phyloP scores from a whole-genome alignment of 2,329 filamentous ascomycete species.

The Mycosphaerelloides madeirae region DNA sequence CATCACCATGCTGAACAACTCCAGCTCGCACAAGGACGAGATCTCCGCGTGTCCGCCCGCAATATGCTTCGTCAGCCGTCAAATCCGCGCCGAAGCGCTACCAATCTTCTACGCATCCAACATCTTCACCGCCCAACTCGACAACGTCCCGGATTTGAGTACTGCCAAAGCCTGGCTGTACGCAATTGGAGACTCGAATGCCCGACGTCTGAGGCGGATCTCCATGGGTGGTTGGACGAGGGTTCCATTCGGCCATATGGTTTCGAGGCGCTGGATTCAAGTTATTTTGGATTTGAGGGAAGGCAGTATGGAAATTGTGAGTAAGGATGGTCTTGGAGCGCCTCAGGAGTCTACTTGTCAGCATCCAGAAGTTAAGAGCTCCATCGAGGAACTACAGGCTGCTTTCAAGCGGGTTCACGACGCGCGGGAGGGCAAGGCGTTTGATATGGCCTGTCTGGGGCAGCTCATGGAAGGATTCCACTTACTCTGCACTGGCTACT shows the following conservation, averaged over 20 bases:
- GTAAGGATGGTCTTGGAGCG: conserved; percentile 1
- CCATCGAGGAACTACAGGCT: conserved; percentile 14
- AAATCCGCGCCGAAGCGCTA: conserved; percentile 21
- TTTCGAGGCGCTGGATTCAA: conserved; percentile 16
- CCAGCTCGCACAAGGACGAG: conserved; percentile 15
- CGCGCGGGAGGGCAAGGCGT: conserved; percentile 9
- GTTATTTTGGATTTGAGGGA: conserved; percentile 20
- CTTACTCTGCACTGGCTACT: conserved; percentile 14
- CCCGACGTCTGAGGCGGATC: conserved; percentile 15
- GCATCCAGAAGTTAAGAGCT: conserved; percentile 1
- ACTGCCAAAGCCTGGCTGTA: conserved; percentile 19
- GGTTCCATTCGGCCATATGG: conserved; percentile 23
- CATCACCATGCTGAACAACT: conserved; percentile 21
- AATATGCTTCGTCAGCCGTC: conserved; percentile 17
- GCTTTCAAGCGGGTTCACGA: conserved; percentile 12
- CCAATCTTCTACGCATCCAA: conserved; percentile 24
- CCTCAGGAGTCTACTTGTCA: not conserved
- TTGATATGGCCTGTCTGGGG: conserved; percentile 12
- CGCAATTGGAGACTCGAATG: conserved; percentile 19
- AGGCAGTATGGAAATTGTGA: conserved; percentile 11
- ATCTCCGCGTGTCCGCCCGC: conserved; percentile 19
- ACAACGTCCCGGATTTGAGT: conserved; percentile 15
- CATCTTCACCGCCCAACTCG: conserved; percentile 23
- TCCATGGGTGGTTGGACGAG: conserved; percentile 22
- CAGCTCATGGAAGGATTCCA: conserved; percentile 19